phyloP scores from a whole-genome alignment of 106 monocot genomes.

The Iris macrosiphon region DNA sequence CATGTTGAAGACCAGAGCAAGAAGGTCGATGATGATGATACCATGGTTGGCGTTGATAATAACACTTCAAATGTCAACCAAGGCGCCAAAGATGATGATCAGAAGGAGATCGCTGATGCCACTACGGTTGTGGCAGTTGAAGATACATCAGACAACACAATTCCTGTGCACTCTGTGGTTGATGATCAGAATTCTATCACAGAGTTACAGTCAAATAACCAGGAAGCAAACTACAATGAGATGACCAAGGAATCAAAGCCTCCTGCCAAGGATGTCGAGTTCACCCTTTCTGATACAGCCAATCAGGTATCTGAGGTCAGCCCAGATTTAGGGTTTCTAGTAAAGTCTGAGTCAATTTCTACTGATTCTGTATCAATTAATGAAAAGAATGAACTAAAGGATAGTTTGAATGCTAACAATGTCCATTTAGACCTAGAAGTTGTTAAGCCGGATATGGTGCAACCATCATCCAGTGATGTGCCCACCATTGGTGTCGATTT shows the following conservation, averaged over 20 bases:
- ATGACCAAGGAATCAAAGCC: slow-evolving; percentile 25
- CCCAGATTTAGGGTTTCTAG: slow-evolving; percentile 66
- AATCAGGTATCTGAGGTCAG: slow-evolving; percentile 91
- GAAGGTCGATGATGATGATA: slow-evolving; percentile 7
- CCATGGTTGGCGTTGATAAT: slow-evolving; percentile 3
- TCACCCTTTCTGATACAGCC: slow-evolving; percentile 17
- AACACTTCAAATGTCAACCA: slow-evolving; percentile 1
- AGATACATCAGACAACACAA: slow-evolving; percentile 6
- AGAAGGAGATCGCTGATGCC: background rate
- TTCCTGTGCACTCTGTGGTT: slow-evolving; percentile 2
- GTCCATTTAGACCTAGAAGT: slow-evolving; percentile 90
- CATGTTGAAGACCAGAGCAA: slow-evolving; percentile 2
- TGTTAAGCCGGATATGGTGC: slow-evolving; percentile 69
- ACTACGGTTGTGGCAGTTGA: slow-evolving; percentile 4
- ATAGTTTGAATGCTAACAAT: slow-evolving; percentile 93
- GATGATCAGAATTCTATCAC: slow-evolving; percentile 3
- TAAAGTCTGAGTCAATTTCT: slow-evolving; percentile 82
- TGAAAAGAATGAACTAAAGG: slow-evolving; percentile 85
- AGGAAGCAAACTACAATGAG: slow-evolving; percentile 8
- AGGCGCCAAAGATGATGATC: slow-evolving; percentile 1
- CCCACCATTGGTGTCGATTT: slow-evolving; percentile 44
- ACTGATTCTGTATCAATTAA: slow-evolving; percentile 74
- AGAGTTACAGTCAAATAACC: slow-evolving; percentile 3
- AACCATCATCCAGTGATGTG: slow-evolving; percentile 57
- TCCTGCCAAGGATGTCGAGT: slow-evolving; percentile 28